These are phyloP conservation scores for Acaromyces ingoldii DNA, from an alignment of 1,284 basidiomycete genomes.

Conservation along the genomic window DNA sequence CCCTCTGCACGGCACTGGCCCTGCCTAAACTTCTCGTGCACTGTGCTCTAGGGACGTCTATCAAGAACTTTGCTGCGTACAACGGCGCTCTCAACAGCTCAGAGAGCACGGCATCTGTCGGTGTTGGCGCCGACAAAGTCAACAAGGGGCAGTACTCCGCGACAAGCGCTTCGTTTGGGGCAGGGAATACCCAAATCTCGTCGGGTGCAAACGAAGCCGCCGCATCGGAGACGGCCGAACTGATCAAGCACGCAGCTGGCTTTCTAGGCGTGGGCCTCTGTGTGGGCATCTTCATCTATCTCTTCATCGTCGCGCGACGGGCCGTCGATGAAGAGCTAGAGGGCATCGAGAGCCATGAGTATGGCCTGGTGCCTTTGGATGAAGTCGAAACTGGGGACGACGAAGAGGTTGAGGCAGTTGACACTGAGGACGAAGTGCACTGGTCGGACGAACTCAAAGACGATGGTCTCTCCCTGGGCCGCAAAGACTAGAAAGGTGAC, in stretches of 20 bases:
- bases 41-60: slow-evolving; percentile 72
- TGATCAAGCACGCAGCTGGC: slow-evolving; percentile 63
- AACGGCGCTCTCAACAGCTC: too few species aligned
- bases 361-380: not conserved
- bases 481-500: too few species aligned
- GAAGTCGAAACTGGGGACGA: slow-evolving; percentile 3
- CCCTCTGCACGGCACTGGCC: slow-evolving; percentile 71
- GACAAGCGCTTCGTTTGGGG: too few species aligned
- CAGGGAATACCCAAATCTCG: too few species aligned
- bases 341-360: slow-evolving; percentile 25
- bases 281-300: slow-evolving; percentile 70
- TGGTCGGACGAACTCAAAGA: too few species aligned
- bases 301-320: slow-evolving; percentile 69
- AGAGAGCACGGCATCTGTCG: too few species aligned
- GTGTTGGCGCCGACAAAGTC: too few species aligned
- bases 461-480: too few species aligned
- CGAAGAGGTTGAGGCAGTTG: not conserved
- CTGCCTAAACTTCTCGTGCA: slow-evolving; percentile 81
- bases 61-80: slow-evolving; percentile 72
- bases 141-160: too few species aligned
- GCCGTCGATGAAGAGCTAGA: slow-evolving; percentile 74
- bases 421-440: too few species aligned
- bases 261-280: slow-evolving; percentile 67
- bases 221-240: slow-evolving; percentile 53
- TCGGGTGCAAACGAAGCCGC: slow-evolving; percentile 19